phyloP scores from a whole-genome alignment of 2,329 filamentous ascomycete genomes.

The Passalora sequoiae region DNA sequence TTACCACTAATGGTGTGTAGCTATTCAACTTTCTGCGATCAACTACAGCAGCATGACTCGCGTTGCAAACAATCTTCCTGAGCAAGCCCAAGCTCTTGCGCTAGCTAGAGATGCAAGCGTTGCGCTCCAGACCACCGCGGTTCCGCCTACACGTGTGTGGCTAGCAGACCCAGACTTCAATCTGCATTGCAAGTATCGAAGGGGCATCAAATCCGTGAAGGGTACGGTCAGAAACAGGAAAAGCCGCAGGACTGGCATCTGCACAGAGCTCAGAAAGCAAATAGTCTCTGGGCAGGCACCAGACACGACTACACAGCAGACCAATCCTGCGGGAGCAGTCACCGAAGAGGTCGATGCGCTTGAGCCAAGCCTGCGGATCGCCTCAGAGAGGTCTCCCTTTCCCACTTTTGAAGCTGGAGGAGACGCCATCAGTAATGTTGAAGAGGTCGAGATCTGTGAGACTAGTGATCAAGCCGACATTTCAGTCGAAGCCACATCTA shows the following conservation, averaged over 20 bases:
- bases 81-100: background rate
- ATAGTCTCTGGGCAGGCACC: too few relatives aligned
- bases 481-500: too few relatives aligned
- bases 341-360: too few relatives aligned
- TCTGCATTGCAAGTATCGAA: background rate
- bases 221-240: background rate
- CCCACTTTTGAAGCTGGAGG: too few relatives aligned
- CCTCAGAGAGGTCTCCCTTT: too few relatives aligned
- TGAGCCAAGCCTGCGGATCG: too few relatives aligned
- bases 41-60: background rate
- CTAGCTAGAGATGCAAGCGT: background rate
- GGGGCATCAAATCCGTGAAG: background rate
- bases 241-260: background rate
- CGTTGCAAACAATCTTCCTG: conserved; percentile 1
- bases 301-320: too few relatives aligned
- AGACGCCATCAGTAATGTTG: too few relatives aligned
- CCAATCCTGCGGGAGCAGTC: too few relatives aligned
- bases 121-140: background rate
- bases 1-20: background rate
- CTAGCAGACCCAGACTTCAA: background rate
- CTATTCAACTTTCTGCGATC: background rate
- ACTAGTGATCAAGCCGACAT: too few relatives aligned
- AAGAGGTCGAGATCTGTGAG: too few relatives aligned
- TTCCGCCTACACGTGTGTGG: background rate
- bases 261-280: too few relatives aligned